Conservation (phyloP, 768 basidiomycete genomes). For the Brasilioporus rufonigricans region DNA sequence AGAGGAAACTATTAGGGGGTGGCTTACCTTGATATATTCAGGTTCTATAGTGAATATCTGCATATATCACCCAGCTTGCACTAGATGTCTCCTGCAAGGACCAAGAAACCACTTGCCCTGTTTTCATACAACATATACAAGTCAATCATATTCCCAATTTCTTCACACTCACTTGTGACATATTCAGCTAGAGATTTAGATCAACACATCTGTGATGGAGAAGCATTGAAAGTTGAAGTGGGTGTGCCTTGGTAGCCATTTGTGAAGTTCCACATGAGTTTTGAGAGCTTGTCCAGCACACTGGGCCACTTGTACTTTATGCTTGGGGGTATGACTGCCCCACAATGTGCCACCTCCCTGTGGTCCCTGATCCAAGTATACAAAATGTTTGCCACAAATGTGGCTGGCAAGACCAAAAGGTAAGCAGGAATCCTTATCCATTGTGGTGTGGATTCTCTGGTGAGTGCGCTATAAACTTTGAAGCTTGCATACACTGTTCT, state of each 20-base stretch:
- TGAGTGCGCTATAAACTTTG: conserved; percentile 5
- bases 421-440: conserved; percentile 18
- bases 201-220: neutral
- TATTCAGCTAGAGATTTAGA: conserved; percentile 12
- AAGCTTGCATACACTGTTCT: conserved; percentile 13
- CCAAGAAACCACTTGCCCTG: no score
- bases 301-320: neutral
- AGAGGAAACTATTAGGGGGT: neutral
- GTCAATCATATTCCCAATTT: no score
- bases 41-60: conserved; percentile 41
- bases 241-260: conserved; percentile 49
- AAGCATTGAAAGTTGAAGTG: neutral
- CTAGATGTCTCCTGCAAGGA: neutral
- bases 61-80: neutral
- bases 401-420: conserved; percentile 24
- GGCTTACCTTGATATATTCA: no score
- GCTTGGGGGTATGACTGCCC: neutral
- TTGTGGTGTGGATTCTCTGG: neutral
- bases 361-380: conserved; percentile 46
- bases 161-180: no score
- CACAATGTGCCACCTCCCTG: neutral
- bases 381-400: no score
- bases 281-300: neutral
- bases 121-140: no score
- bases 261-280: conserved; percentile 32